Conservation (phyloP, 2,329 filamentous ascomycete species). For the Colletotrichum magnum region DNA sequence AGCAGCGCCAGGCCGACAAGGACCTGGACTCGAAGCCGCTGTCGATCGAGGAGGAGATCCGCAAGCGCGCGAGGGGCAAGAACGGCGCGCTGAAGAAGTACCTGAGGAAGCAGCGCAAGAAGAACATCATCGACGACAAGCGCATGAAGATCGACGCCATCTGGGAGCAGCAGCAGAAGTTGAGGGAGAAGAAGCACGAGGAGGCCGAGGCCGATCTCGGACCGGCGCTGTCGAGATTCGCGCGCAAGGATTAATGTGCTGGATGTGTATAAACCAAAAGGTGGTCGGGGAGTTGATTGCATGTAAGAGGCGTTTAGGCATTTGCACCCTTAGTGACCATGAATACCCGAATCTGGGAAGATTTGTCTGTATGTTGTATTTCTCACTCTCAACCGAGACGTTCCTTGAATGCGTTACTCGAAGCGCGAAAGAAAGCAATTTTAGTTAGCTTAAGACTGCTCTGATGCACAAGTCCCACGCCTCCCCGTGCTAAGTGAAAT, state of each 20-base stretch:
- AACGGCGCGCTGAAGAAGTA: conserved; percentile 92
- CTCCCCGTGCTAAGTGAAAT: conserved; percentile 17
- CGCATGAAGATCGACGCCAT: conserved; percentile 88
- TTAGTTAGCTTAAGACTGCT: conserved; percentile 1
- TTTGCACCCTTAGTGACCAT: conserved; percentile 39
- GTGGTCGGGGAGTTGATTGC: conserved; percentile 39
- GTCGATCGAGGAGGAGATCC: conserved; percentile 72
- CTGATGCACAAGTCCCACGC: conserved; percentile 6
- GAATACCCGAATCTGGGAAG: conserved; percentile 40
- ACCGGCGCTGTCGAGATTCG: conserved; percentile 89
- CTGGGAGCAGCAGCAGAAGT: conserved; percentile 78
- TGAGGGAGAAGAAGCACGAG: conserved; percentile 72
- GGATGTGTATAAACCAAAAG: conserved; percentile 29
- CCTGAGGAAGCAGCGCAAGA: conserved; percentile 89
- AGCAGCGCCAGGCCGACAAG: conserved; percentile 82
- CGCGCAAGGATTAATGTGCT: conserved; percentile 72
- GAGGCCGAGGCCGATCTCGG: conserved; percentile 83
- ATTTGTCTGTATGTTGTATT: conserved; percentile 12
- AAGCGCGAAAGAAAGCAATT: not conserved
- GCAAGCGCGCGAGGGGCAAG: conserved; percentile 87
- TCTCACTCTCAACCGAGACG: not conserved
- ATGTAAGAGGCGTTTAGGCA: conserved; percentile 42
- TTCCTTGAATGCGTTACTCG: not conserved
- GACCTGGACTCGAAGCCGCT: conserved; percentile 80
- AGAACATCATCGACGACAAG: conserved; percentile 97